These are phyloP conservation scores for Daldinia bambusicola DNA, from an alignment of 495 filamentous ascomycete species.

Conservation along the genomic window DNA sequence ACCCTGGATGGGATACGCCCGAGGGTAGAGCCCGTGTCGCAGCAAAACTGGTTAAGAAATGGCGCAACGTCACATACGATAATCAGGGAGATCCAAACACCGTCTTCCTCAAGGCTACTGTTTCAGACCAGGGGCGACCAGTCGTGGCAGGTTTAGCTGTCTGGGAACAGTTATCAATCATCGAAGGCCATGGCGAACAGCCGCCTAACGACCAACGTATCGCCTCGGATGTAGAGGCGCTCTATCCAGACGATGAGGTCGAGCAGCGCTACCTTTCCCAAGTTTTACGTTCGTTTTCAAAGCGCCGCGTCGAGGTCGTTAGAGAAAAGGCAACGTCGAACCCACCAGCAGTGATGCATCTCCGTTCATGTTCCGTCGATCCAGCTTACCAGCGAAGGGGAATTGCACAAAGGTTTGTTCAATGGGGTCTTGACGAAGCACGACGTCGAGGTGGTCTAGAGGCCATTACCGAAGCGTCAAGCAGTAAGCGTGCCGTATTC, in stretches of 20 bases:
- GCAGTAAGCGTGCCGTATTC: conserved; percentile 30
- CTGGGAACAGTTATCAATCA: conserved; percentile 49
- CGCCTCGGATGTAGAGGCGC: conserved; percentile 40
- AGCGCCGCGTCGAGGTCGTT: conserved; percentile 48
- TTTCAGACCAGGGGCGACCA: conserved; percentile 41
- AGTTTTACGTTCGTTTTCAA: conserved; percentile 44
- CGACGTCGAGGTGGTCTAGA: conserved; percentile 52
- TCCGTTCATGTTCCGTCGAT: conserved; percentile 56
- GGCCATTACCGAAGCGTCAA: conserved; percentile 54
- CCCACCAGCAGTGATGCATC: conserved; percentile 51
- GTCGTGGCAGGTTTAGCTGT: conserved; percentile 55
- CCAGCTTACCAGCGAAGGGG: conserved; percentile 55
- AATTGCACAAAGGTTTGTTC: conserved; percentile 51
- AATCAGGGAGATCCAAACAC: conserved; percentile 54
- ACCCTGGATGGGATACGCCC: conserved; percentile 57
- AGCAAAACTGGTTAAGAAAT: conserved; percentile 47
- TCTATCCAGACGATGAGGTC: conserved; percentile 51
- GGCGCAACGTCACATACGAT: conserved; percentile 43
- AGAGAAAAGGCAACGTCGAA: conserved; percentile 41
- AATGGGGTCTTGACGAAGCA: conserved; percentile 57
- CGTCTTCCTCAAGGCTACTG: conserved; percentile 57
- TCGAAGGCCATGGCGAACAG: conserved; percentile 52
- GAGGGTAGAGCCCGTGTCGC: conserved; percentile 46
- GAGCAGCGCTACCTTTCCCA: conserved; percentile 55
- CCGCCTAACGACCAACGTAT: conserved; percentile 42